Conservation (phyloP, 768 basidiomycete species). For the Dacryopinax spathularia region DNA sequence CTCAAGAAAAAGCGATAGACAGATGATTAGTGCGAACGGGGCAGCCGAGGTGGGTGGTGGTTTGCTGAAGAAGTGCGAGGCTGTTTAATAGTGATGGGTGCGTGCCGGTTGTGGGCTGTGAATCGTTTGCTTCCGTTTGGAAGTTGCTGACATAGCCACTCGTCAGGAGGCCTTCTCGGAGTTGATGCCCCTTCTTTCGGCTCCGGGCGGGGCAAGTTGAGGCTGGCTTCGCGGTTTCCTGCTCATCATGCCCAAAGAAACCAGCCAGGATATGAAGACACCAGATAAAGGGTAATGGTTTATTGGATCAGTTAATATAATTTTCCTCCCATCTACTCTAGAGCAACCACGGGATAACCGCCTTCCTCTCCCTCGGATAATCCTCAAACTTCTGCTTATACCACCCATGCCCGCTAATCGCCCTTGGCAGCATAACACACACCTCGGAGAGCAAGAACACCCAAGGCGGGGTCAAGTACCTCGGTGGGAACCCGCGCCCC, state of each 20-base stretch:
- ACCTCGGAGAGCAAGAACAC: slow-evolving; percentile 65
- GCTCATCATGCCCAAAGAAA: no score
- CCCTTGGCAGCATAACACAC: slow-evolving; percentile 64
- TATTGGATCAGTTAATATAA: no score
- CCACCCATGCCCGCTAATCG: slow-evolving; percentile 64
- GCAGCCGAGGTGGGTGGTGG: not conserved
- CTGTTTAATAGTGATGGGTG: not conserved
- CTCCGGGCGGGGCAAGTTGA: no score
- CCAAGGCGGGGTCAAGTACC: slow-evolving; percentile 51
- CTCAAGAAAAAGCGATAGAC: not conserved
- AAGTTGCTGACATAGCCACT: slow-evolving; percentile 4
- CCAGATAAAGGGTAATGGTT: no score
- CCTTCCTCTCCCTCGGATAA: slow-evolving; percentile 65
- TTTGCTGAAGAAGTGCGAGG: not conserved
- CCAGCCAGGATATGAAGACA: no score
- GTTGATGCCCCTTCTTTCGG: no score
- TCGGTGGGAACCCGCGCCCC: slow-evolving; percentile 21
- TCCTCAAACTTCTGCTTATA: slow-evolving; percentile 62
- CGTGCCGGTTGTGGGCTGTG: no score
- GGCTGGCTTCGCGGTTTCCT: no score
- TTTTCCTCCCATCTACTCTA: no score
- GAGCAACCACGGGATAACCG: slow-evolving; percentile 65
- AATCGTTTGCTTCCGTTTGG: not conserved
- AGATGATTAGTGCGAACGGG: not conserved
- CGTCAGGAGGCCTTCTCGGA: no score